phyloP scores from a whole-genome alignment of 1,284 basidiomycete species.

The Xanthoconium separans region DNA sequence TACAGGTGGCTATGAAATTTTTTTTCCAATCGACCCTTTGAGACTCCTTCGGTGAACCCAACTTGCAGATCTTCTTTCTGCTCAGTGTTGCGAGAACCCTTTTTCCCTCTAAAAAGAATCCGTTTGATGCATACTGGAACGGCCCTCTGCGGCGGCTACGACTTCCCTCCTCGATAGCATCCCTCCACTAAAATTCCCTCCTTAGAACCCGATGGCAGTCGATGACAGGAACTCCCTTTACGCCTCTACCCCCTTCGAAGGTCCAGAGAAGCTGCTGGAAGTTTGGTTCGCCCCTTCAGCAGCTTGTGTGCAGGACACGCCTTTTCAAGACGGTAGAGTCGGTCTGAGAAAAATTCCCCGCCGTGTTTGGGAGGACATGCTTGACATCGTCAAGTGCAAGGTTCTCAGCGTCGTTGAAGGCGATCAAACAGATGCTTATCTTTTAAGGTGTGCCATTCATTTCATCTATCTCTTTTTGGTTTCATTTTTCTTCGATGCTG shows the following conservation, averaged over 20 bases:
- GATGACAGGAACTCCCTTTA: constrained; percentile 35
- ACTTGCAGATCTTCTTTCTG: constrained; percentile 17
- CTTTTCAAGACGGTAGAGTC: constrained; percentile 41
- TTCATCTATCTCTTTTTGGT: not conserved
- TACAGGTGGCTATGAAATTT: constrained; percentile 28
- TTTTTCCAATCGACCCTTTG: constrained; percentile 11
- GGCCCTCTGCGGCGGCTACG: constrained; percentile 39
- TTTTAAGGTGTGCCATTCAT: constrained; percentile 73
- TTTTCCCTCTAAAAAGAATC: constrained; percentile 14
- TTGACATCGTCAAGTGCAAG: constrained; percentile 96
- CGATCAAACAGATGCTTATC: constrained; percentile 89
- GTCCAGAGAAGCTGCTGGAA: constrained; percentile 96
- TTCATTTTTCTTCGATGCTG: constrained; percentile 8
- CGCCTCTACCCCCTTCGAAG: constrained; percentile 68
- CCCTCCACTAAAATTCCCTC: constrained; percentile 15
- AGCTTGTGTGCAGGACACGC: constrained; percentile 52
- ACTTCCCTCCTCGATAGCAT: constrained; percentile 57
- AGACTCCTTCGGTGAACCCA: constrained; percentile 12
- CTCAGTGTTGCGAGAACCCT: constrained; percentile 21
- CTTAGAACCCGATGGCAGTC: constrained; percentile 22
- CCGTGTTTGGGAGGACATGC: constrained; percentile 93
- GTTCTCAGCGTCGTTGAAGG: constrained; percentile 90
- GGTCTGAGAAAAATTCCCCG: constrained; percentile 82
- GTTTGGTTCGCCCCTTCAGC: constrained; percentile 93
- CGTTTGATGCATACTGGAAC: constrained; percentile 60